Conservation (phyloP, 1,284 basidiomycete species). For the Cryptococcus amylolentus region DNA sequence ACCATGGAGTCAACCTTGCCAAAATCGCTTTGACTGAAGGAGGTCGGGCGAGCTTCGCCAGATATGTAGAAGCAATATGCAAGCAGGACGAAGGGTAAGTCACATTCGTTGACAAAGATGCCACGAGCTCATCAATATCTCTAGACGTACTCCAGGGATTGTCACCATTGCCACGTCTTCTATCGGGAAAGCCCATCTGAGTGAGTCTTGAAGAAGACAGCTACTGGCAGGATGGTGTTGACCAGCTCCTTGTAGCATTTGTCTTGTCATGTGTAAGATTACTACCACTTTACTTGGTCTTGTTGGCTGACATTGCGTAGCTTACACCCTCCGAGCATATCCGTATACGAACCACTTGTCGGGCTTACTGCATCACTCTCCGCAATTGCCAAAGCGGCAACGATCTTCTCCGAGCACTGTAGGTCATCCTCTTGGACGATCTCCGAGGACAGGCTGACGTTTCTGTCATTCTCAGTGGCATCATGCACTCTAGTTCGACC, state of each 20-base stretch:
- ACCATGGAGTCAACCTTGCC: conserved; percentile 44
- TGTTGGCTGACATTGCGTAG: conserved; percentile 13
- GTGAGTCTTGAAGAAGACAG: conserved; percentile 20
- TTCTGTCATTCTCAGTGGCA: not conserved
- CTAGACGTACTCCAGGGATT: conserved; percentile 38
- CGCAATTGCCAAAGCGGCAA: conserved; percentile 47
- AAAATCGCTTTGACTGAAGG: conserved; percentile 35
- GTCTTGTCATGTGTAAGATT: conserved; percentile 23
- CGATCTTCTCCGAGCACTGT: conserved; percentile 32
- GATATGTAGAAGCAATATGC: conserved; percentile 41
- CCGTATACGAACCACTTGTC: conserved; percentile 35
- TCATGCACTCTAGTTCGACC: not conserved
- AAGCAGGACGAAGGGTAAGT: conserved; percentile 36
- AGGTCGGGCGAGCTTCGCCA: conserved; percentile 25
- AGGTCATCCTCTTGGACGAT: not conserved
- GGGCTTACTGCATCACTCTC: conserved; percentile 41
- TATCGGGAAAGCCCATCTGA: conserved; percentile 43
- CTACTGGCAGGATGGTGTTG: not conserved
- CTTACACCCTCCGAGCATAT: conserved; percentile 29
- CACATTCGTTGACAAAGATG: not conserved
- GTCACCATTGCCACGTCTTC: conserved; percentile 43
- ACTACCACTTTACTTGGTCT: not conserved
- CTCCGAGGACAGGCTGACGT: not conserved
- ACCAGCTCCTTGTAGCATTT: conserved; percentile 10
- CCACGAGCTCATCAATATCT: not conserved